A percentile compares a stretch with the other conserved stretches of the same genome.
These are phyloP conservation scores for Xylaria curta DNA, from an alignment of 495 filamentous ascomycete species.

Conservation along the genomic window DNA sequence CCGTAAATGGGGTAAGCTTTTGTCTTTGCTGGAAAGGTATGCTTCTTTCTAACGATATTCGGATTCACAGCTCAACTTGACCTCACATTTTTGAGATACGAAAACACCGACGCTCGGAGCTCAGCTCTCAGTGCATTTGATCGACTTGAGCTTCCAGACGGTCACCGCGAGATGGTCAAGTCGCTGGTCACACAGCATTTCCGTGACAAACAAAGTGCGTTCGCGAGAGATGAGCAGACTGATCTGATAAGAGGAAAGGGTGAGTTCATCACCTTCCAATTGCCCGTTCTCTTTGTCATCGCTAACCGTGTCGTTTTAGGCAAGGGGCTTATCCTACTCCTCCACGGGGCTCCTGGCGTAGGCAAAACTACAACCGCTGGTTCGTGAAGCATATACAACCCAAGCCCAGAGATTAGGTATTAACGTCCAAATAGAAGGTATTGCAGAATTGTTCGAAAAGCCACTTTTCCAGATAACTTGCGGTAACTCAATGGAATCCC, in stretches of 20 bases:
- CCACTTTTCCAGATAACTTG: conserved; percentile 43
- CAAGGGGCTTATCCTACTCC: conserved; percentile 48
- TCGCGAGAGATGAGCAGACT: conserved; percentile 32
- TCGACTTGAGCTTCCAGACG: conserved; percentile 43
- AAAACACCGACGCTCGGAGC: conserved; percentile 15
- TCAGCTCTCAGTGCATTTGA: conserved; percentile 40
- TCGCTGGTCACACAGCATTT: conserved; percentile 51
- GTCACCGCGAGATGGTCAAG: conserved; percentile 43
- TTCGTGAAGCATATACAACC: conserved; percentile 10
- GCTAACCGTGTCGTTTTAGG: conserved; percentile 26
- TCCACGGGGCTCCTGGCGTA: conserved; percentile 55
- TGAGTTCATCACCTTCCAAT: conserved; percentile 10
- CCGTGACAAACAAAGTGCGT: conserved; percentile 41
- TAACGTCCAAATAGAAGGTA: neutral
- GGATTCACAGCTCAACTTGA: conserved; percentile 32
- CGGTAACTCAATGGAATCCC: conserved; percentile 23
- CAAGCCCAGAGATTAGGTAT: neutral
- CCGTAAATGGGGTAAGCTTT: conserved; percentile 49
- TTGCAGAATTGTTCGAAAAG: neutral
- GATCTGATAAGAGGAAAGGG: conserved; percentile 54
- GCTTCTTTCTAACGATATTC: neutral
- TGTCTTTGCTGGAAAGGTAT: neutral
- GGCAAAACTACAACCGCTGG: conserved; percentile 54
- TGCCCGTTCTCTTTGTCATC: neutral
- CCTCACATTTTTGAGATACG: conserved; percentile 29